Evolutionary conservation across 805 yeast species (phyloP).

Genomic region (Maudiozyma bulderi): DNA sequence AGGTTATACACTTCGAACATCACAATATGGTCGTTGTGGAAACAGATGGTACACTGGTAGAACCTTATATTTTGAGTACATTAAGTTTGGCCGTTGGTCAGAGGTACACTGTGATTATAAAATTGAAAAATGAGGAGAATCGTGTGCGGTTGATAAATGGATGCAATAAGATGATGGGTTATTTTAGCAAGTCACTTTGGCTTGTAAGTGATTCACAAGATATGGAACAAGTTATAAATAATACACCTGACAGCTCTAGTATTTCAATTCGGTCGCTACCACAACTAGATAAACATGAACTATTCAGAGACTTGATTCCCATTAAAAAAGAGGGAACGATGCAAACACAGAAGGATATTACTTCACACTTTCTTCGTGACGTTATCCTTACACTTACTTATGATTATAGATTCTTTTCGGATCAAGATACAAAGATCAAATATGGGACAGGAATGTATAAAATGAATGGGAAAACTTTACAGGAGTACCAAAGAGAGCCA

Average conservation of each 20-base stretch:
- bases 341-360: background rate
- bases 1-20: slow-evolving; percentile 43
- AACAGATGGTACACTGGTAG: slow-evolving; percentile 48
- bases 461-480: slow-evolving; percentile 45
- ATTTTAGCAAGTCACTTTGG: slow-evolving; percentile 30
- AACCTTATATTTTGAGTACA: slow-evolving; percentile 39
- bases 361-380: background rate
- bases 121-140: slow-evolving; percentile 34
- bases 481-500: slow-evolving; percentile 42
- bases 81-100: slow-evolving; percentile 66
- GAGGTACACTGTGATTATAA: slow-evolving; percentile 55
- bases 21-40: slow-evolving; percentile 48
- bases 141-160: slow-evolving; percentile 36
- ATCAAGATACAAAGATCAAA: slow-evolving; percentile 6
- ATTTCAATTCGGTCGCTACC: slow-evolving; percentile 34
- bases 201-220: slow-evolving; percentile 4
- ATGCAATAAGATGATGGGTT: slow-evolving; percentile 43
- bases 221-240: background rate
- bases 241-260: background rate
- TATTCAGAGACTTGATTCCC: slow-evolving; percentile 16
- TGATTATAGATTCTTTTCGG: slow-evolving; percentile 43
- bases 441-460: slow-evolving; percentile 41
- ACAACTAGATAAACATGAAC: slow-evolving; percentile 14
- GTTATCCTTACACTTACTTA: slow-evolving; percentile 19
- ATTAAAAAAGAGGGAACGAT: background rate